These are phyloP conservation scores for Pseudocercospora fuligena DNA, from an alignment of 2,329 filamentous ascomycete species.

Conservation along the genomic window DNA sequence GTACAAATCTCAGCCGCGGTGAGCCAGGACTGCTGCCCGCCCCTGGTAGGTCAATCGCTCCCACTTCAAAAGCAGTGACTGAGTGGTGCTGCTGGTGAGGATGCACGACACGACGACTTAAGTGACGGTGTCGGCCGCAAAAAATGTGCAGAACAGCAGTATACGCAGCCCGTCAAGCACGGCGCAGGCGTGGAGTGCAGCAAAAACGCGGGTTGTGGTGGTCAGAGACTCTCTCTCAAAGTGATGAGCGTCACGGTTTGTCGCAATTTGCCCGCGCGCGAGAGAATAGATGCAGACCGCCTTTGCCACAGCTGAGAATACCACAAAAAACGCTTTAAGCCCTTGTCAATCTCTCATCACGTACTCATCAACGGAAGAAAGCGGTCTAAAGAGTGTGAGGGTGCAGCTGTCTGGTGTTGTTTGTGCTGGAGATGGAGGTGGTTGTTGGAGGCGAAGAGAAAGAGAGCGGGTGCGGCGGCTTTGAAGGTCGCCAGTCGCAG, in stretches of 20 bases:
- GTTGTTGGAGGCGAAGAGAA: conserved; percentile 11
- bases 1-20: conserved; percentile 12
- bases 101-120: conserved; percentile 34
- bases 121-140: conserved; percentile 26
- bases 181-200: conserved; percentile 17
- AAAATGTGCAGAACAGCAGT: conserved; percentile 21
- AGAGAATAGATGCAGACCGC: conserved; percentile 11
- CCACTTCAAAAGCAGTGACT: conserved; percentile 14
- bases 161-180: conserved; percentile 22
- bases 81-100: conserved; percentile 18
- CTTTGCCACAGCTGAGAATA: conserved; percentile 25
- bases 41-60: conserved; percentile 16
- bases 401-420: conserved; percentile 13
- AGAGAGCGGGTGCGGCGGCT: background rate
- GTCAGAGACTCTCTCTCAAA: conserved; percentile 19
- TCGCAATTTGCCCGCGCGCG: conserved; percentile 29
- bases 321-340: conserved; percentile 26
- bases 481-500: background rate
- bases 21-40: conserved; percentile 8
- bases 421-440: conserved; percentile 14
- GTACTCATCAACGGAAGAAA: conserved; percentile 23
- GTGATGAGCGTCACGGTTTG: conserved; percentile 16
- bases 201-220: conserved; percentile 19
- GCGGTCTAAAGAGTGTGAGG: conserved; percentile 18
- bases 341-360: conserved; percentile 31